Base-by-base conservation (phyloP, 176 grass and related monocot species). In the Cenchrus americanus region DNA sequence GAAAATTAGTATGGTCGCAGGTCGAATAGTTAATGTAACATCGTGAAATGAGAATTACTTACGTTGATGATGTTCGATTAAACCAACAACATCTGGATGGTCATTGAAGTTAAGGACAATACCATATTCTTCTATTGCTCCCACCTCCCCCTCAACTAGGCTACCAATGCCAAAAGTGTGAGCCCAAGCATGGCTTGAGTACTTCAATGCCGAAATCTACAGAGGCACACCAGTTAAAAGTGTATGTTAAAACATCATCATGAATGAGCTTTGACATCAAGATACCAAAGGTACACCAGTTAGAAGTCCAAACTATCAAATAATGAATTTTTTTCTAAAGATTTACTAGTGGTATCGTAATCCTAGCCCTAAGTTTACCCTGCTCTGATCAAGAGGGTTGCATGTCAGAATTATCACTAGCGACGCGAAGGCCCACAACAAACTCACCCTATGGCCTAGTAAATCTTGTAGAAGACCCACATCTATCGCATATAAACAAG, bases 11-110 rank as follows among this genome's bases (percentile, higher is more conserved):
- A 79, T 48, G 19, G 77, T 74, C 19, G 0, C 43, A 37, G 71
- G 15, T 60, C 37, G 46, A 17, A 81, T 3, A 37, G 4, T 30
- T 30, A 37, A 37, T 64, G 42, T 52, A 83, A 59, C 30, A 78
- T 22, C 66, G 51, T 69, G 66, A 69, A 74, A 78, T 18, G 24
- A 86, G 1, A 82, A 75, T 46, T 69, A 85, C 82, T 93, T 85
- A 95, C 96, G 77, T 58, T 98, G 96, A 91, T 98, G 91, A 83
- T 92, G 89, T 95, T 94, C 80, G 75, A 98, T 73, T 88, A 98
- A 90, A 61, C 96, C 93, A 88, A 98, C 90, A 88, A 88, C 80
- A 88, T 95, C 93, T n/a, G 71, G 80, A 83, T 98, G 77, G 70
- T 87, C 73, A 80, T 87, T 93, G 87, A 98, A 98, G 85, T 90